Conservation (phyloP, 1,284 basidiomycete species). For the Blastosporella zonata region DNA sequence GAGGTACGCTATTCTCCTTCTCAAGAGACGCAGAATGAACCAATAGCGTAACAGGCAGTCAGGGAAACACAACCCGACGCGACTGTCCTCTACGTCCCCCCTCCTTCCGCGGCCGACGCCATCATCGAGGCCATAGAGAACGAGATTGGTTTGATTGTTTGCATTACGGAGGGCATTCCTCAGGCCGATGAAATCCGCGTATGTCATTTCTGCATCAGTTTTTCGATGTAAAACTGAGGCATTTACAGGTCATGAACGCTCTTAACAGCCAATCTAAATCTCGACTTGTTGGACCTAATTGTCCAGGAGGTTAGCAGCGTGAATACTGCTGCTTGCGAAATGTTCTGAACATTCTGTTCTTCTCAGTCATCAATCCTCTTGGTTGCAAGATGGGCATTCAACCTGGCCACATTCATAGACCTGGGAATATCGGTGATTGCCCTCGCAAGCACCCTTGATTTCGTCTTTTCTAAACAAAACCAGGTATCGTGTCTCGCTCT, state of each 20-base stretch:
- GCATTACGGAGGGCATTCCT: conserved; percentile 96
- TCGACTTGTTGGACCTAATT: conserved; percentile 95
- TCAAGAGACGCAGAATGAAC: neutral
- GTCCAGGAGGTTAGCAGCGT: conserved; percentile 67
- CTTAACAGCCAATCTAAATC: conserved; percentile 93
- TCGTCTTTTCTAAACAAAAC: conserved; percentile 9
- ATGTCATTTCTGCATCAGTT: conserved; percentile 4
- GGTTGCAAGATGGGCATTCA: conserved; percentile 99
- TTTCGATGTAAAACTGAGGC: neutral
- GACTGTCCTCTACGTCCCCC: conserved; percentile 94
- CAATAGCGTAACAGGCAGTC: conserved; percentile 63
- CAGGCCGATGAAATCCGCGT: conserved; percentile 93
- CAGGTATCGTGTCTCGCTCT: conserved; percentile 95
- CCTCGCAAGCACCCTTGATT: neutral
- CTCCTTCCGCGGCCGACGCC: conserved; percentile 88
- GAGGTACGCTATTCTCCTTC: conserved; percentile 58
- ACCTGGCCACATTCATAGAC: conserved; percentile 95
- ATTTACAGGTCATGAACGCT: conserved; percentile 82
- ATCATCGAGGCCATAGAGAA: conserved; percentile 98
- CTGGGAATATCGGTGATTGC: conserved; percentile 82
- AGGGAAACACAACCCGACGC: conserved; percentile 84
- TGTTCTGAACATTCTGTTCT: neutral
- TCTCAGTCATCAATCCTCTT: conserved; percentile 84
- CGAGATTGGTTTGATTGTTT: conserved; percentile 94
- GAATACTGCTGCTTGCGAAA: conserved; percentile 2